These are phyloP conservation scores for Rhizoclosmatium sp. DNA, from an alignment of 192 early-diverging fungal species.

Conservation along the genomic window DNA sequence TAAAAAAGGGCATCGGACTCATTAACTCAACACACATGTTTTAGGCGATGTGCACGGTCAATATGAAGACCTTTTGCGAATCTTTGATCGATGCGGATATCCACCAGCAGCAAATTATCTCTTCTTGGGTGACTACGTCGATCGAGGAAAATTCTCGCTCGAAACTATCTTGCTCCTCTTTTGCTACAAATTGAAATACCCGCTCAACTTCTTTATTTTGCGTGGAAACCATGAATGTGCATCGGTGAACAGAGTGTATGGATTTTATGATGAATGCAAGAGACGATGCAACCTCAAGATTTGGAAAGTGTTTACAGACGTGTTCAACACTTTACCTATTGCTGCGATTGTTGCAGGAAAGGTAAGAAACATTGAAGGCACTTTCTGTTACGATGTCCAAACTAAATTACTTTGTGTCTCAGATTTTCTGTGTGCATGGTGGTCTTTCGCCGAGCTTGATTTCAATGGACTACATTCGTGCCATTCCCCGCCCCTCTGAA, in stretches of 20 bases:
- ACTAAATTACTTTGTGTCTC: too few relatives aligned
- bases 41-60: conserved; percentile 95
- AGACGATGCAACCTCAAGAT: conserved; percentile 84
- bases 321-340: conserved; percentile 94
- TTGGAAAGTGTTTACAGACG: conserved; percentile 91
- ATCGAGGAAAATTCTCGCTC: conserved; percentile 93
- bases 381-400: too few relatives aligned
- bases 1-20: too few relatives aligned
- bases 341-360: conserved; percentile 81
- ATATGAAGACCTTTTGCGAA: conserved; percentile 87
- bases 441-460: conserved; percentile 79
- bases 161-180: conserved; percentile 94
- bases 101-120: conserved; percentile 91
- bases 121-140: conserved; percentile 95
- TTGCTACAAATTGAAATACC: conserved; percentile 97
- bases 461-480: conserved; percentile 86
- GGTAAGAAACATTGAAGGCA: background rate
- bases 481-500: conserved; percentile 81
- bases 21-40: background rate
- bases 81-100: conserved; percentile 95
- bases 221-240: conserved; percentile 98
- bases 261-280: conserved; percentile 98
- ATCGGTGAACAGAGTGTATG: conserved; percentile 93
- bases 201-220: conserved; percentile 94
- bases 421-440: conserved; percentile 95